Base-by-base conservation (phyloP, 2,329 filamentous ascomycete genomes). In the Microcyclospora tardicrescens region DNA sequence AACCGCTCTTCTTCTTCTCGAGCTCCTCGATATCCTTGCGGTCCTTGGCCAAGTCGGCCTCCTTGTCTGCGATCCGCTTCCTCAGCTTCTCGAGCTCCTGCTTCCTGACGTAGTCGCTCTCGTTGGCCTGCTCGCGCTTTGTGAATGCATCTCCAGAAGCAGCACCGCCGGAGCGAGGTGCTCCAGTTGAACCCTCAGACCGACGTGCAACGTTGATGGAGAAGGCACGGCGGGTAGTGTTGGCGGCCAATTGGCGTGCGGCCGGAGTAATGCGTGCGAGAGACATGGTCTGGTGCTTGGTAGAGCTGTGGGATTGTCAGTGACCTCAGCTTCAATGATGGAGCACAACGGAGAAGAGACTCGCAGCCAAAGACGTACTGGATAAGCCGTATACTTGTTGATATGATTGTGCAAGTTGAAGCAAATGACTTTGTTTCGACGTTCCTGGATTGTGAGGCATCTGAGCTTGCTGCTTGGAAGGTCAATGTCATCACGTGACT, bases 71-170 rank as follows among this genome's bases (percentile, higher is more conserved):
- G 46, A 61, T 58, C 56, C 58, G 59, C 46, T 53, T 48, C 50
- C 51, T 58, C 36, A 60, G 52, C 84, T 94, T 95, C 69, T 87
- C 79, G 67, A 78, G 77, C 75, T 96, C 91, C 60, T 86, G 83
- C 68, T 82, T 70, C 56, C 77, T 77, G 66, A 98, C 86, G 66
- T 82, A 84, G 53, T 76, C 75, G 62, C 86, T 80, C 69, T 96
- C 91, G 60, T 69, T 73, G 51, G 89, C 89, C 60, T 80, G 75
- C 67, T 98, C 91, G 54, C 91, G 85, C 67, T 81, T 81, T 67
- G 80, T 84, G 75, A 95, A 98, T 41, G 84, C 77, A 60, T 98
- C 89, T 53, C 89, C 93, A 50, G 52, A 47, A 6, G 58, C 58
- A 28, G 47, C 38, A 33, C 66, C 66, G 28, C 58, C 61, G 11